Evolutionary conservation across 2,329 filamentous ascomycete species (phyloP).

Genomic region (Fusarium nanum): DNA sequence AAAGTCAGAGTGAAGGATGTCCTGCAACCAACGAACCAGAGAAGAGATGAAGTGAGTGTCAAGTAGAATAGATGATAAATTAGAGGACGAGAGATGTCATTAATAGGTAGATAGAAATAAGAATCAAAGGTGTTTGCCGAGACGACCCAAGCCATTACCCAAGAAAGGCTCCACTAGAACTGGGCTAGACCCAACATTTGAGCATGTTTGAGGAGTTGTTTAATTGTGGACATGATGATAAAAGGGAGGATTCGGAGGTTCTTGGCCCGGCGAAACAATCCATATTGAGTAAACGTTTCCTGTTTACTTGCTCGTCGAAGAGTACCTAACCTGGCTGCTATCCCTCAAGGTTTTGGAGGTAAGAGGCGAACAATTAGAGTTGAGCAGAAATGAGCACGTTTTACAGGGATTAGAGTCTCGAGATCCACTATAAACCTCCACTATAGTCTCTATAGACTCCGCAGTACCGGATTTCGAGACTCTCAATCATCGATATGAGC

Average conservation of each 20-base stretch:
- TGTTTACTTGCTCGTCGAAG: conserved; percentile 38
- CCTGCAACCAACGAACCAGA: conserved; percentile 8
- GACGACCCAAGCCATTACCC: background rate
- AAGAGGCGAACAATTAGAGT: conserved; percentile 18
- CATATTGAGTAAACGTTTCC: conserved; percentile 38
- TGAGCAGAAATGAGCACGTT: conserved; percentile 56
- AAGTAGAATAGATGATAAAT: conserved; percentile 1
- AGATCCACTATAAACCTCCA: conserved; percentile 16
- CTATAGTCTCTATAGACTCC: conserved; percentile 10
- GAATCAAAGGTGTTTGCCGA: conserved; percentile 20
- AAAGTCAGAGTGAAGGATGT: conserved; percentile 1
- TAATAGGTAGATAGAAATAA: conserved; percentile 42
- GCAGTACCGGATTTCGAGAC: conserved; percentile 20
- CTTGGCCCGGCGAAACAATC: conserved; percentile 40
- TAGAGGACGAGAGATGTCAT: conserved; percentile 32
- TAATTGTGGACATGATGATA: conserved; percentile 13
- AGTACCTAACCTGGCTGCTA: too few relatives aligned
- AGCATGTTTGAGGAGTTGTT: conserved; percentile 32
- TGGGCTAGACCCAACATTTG: conserved; percentile 7
- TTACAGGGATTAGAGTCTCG: conserved; percentile 34
- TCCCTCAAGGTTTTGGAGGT: background rate
- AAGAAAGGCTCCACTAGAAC: conserved; percentile 23
- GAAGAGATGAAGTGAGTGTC: conserved; percentile 14
- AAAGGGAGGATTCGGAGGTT: background rate
- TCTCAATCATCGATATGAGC: conserved; percentile 2